Conservation (phyloP, 805 yeast species). For the Wickerhamiella nectarea region DNA sequence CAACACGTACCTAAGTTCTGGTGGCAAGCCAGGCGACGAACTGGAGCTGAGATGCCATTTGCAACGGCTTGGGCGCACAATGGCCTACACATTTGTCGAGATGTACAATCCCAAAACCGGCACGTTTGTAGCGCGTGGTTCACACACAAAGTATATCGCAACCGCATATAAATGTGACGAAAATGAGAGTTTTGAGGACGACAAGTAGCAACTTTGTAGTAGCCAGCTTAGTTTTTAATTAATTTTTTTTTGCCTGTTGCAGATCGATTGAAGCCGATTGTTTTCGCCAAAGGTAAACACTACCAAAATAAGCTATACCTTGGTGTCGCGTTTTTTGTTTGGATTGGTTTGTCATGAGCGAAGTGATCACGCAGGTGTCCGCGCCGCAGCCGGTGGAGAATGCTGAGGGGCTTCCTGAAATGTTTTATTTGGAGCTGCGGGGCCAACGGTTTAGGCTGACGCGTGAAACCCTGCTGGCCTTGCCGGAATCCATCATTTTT, state of each 20-base stretch:
- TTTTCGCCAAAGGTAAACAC: no score
- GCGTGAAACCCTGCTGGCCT: constrained; percentile 75
- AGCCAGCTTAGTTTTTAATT: no score
- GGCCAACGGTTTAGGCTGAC: constrained; percentile 64
- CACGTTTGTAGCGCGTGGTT: constrained; percentile 28
- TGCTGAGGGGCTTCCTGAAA: constrained; percentile 16
- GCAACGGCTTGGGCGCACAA: constrained; percentile 28
- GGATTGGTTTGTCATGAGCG: constrained; percentile 19
- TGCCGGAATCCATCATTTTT: constrained; percentile 79
- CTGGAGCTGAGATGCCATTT: constrained; percentile 22
- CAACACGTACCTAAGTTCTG: constrained; percentile 28
- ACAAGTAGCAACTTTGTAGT: background rate
- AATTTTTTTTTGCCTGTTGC: no score
- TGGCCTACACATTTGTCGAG: constrained; percentile 31
- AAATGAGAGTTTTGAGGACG: constrained; percentile 13
- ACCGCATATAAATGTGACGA: constrained; percentile 26
- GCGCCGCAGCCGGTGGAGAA: constrained; percentile 2
- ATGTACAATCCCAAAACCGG: constrained; percentile 15
- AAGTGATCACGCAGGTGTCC: constrained; percentile 27
- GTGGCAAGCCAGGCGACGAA: constrained; percentile 26
- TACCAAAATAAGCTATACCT: no score
- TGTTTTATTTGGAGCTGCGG: constrained; percentile 56
- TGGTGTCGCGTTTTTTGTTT: background rate
- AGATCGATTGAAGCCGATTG: no score
- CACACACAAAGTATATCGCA: constrained; percentile 31